phyloP scores from a whole-genome alignment of 2,329 filamentous ascomycete species.

The Cercospora berteroae region DNA sequence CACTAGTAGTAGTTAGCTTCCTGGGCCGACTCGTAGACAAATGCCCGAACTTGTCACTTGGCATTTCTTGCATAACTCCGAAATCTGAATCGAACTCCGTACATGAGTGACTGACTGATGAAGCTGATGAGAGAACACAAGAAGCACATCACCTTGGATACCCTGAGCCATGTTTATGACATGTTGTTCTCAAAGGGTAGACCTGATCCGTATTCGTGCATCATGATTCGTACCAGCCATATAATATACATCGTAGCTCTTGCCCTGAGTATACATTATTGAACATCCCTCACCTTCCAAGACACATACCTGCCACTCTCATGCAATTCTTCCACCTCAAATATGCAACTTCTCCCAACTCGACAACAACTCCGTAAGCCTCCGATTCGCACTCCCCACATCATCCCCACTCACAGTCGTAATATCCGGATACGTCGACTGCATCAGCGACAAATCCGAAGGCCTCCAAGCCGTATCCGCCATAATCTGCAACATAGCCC shows the following conservation, averaged over 20 bases:
- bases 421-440: conserved; percentile 17
- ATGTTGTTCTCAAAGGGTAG: not conserved
- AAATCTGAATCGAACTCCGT: not conserved
- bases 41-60: not conserved
- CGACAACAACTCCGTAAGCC: conserved; percentile 15
- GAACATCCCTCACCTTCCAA: not conserved
- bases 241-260: not conserved
- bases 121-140: not conserved
- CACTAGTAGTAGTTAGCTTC: not conserved
- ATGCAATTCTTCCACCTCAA: not conserved
- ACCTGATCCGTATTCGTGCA: not conserved
- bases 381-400: not conserved
- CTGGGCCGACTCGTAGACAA: not conserved
- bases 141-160: not conserved
- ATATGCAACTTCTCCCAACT: conserved; percentile 14
- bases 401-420: conserved; percentile 7
- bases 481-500: conserved; percentile 19
- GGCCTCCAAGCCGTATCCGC: conserved; percentile 20
- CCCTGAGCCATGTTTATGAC: not conserved
- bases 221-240: not conserved
- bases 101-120: not conserved
- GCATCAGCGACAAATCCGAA: conserved; percentile 12
- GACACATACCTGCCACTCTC: not conserved
- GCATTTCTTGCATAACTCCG: not conserved
- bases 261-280: not conserved